These are phyloP conservation scores for Dactylis glomerata DNA, from an alignment of 176 grass and related monocot species.

Conservation along the genomic window DNA sequence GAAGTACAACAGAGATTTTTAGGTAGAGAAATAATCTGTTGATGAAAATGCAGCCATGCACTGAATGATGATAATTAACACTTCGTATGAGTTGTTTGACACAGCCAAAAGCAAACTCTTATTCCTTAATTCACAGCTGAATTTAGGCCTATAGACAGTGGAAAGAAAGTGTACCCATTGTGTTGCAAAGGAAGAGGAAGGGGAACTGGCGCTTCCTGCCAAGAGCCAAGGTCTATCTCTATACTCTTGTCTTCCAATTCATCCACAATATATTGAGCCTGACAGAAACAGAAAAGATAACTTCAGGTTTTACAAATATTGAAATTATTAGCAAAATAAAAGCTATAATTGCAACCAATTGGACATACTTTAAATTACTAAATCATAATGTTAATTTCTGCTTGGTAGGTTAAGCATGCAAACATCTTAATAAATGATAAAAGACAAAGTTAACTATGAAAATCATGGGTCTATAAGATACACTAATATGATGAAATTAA, in stretches of 20 bases:
- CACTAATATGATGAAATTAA: background rate
- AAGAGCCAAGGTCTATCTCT: constrained; percentile 49
- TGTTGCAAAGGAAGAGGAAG: constrained; percentile 43
- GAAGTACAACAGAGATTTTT: background rate
- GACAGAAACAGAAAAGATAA: constrained; percentile 27
- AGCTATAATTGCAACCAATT: background rate
- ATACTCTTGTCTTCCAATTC: constrained; percentile 72
- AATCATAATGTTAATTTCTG: constrained; percentile 6
- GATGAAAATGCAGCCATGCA: background rate
- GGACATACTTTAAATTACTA: background rate
- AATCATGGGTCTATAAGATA: background rate
- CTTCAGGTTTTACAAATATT: background rate
- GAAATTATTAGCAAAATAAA: background rate
- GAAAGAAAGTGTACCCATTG: constrained; percentile 55
- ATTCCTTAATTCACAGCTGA: background rate
- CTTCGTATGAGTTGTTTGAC: constrained; percentile 1
- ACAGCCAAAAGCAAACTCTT: background rate
- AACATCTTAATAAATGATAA: constrained; percentile 19
- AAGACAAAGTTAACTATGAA: background rate
- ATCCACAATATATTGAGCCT: constrained; percentile 67
- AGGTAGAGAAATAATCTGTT: constrained; percentile 4
- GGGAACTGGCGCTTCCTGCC: constrained; percentile 28
- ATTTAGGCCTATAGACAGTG: background rate
- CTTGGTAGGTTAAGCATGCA: background rate
- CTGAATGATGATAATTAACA: constrained; percentile 10